These are phyloP conservation scores for Apiospora pterosperma DNA, from an alignment of 2,329 filamentous ascomycete genomes.

Conservation along the genomic window DNA sequence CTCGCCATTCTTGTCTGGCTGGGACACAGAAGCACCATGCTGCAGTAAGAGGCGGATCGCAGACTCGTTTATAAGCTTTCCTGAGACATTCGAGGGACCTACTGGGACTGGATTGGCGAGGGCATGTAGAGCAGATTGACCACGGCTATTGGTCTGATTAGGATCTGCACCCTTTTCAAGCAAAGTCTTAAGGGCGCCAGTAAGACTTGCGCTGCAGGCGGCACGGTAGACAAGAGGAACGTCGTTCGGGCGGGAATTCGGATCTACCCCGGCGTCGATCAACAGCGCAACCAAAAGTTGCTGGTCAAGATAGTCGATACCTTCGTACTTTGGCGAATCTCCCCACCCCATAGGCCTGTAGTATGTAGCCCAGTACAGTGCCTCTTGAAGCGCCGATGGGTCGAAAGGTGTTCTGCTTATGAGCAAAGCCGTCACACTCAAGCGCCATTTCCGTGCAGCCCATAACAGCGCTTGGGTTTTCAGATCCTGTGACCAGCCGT, in stretches of 20 bases:
- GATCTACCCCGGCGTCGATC: constrained; percentile 18
- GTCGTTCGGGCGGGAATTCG: constrained; percentile 5
- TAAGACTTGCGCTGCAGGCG: constrained; percentile 8
- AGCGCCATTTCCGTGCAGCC: constrained; percentile 13
- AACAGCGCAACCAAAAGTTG: constrained; percentile 15
- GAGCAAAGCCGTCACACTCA: constrained; percentile 10
- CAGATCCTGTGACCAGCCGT: constrained; percentile 12
- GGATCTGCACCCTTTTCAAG: constrained; percentile 23
- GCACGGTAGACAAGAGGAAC: constrained; percentile 7
- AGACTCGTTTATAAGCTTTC: not conserved
- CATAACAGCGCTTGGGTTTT: constrained; percentile 9
- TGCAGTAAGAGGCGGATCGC: not conserved
- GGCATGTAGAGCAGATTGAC: constrained; percentile 19
- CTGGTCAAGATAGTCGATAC: constrained; percentile 13
- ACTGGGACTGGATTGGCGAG: constrained; percentile 10
- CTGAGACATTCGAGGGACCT: not conserved
- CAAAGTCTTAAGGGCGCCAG: constrained; percentile 17
- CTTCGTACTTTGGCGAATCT: not conserved
- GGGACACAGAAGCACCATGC: not conserved
- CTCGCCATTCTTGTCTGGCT: not conserved
- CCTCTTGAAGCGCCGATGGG: constrained; percentile 6
- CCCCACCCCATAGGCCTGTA: not conserved
- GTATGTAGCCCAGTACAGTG: constrained; percentile 2
- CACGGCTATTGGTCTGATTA: constrained; percentile 9
- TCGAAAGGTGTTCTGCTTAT: constrained; percentile 7